phyloP scores from a whole-genome alignment of 306 rosid species.

The Prunus kanzakura region DNA sequence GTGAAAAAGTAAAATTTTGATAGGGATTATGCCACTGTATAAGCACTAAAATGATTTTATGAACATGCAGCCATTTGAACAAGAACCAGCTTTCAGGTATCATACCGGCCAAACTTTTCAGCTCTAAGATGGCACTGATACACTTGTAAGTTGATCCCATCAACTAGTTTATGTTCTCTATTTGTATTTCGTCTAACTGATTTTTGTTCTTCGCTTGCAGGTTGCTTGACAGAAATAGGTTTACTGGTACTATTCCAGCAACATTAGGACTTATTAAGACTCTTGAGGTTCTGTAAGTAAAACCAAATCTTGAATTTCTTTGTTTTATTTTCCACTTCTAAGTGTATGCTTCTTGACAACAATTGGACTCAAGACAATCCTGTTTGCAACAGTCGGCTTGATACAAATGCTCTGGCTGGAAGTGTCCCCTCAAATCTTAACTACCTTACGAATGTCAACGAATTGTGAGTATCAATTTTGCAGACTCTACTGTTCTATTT shows the following conservation, averaged over 20 bases:
- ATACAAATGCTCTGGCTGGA: constrained; percentile 57
- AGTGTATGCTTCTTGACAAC: constrained; percentile 8
- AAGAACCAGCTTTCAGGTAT: constrained; percentile 82
- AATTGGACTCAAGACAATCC: constrained; percentile 3
- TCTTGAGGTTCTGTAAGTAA: constrained; percentile 86
- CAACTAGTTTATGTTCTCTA: neutral
- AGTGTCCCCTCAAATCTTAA: no score
- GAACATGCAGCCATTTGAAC: constrained; percentile 75
- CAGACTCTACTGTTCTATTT: no score
- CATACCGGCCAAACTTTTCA: constrained; percentile 63
- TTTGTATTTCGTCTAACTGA: constrained; percentile 4
- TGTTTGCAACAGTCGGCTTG: constrained; percentile 65
- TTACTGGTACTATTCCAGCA: constrained; percentile 57
- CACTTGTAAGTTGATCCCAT: constrained; percentile 57
- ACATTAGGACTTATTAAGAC: constrained; percentile 70
- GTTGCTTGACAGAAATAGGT: constrained; percentile 62
- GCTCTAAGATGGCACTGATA: constrained; percentile 68
- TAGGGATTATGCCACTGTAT: neutral
- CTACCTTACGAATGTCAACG: no score
- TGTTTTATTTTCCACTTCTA: neutral
- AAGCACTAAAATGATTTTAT: neutral
- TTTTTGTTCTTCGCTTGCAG: constrained; percentile 30
- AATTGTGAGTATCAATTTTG: no score
- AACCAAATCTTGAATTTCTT: constrained; percentile 23
- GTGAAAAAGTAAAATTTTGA: neutral